Evolutionary conservation across 2,329 filamentous ascomycete genomes (phyloP).

Genomic region (Samsoniella hepiali): DNA sequence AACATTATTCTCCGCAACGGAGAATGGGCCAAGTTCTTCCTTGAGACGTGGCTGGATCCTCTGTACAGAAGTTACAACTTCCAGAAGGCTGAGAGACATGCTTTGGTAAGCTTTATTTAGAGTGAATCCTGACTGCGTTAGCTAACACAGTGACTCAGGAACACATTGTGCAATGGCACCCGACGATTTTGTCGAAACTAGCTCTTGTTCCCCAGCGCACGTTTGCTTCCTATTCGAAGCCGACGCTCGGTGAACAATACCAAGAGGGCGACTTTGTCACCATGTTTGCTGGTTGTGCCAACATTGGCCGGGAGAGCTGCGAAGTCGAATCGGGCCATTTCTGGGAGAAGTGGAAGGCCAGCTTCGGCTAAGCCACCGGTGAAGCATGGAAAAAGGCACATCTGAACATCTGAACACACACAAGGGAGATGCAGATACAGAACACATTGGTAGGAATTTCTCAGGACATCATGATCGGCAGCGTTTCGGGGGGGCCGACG

Average conservation of each 20-base stretch:
- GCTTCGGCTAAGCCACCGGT: constrained; percentile 31
- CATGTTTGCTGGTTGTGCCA: constrained; percentile 71
- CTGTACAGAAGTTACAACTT: constrained; percentile 94
- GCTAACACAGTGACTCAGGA: constrained; percentile 52
- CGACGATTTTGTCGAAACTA: constrained; percentile 86
- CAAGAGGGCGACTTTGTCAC: constrained; percentile 82
- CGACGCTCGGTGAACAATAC: constrained; percentile 60
- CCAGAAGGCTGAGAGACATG: constrained; percentile 88
- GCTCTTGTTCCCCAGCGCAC: constrained; percentile 83
- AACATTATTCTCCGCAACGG: constrained; percentile 80
- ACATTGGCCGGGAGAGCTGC: constrained; percentile 58
- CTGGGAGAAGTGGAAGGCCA: constrained; percentile 44
- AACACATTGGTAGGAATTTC: background rate
- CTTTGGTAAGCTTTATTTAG: constrained; percentile 59
- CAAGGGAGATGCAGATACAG: background rate
- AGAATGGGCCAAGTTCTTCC: constrained; percentile 87
- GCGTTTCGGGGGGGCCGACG: constrained; percentile 11
- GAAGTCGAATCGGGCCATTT: constrained; percentile 63
- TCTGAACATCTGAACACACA: background rate
- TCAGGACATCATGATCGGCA: constrained; percentile 16
- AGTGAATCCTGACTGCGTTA: background rate
- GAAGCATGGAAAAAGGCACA: background rate
- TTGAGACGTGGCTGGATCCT: constrained; percentile 96
- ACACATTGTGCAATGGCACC: constrained; percentile 93
- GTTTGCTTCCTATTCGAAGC: constrained; percentile 72